Percentiles rank a stretch among this genome's conserved stretches.
Evolutionary conservation across 2,329 filamentous ascomycete genomes (phyloP).

Genomic region (Dactylellina cionopaga): DNA sequence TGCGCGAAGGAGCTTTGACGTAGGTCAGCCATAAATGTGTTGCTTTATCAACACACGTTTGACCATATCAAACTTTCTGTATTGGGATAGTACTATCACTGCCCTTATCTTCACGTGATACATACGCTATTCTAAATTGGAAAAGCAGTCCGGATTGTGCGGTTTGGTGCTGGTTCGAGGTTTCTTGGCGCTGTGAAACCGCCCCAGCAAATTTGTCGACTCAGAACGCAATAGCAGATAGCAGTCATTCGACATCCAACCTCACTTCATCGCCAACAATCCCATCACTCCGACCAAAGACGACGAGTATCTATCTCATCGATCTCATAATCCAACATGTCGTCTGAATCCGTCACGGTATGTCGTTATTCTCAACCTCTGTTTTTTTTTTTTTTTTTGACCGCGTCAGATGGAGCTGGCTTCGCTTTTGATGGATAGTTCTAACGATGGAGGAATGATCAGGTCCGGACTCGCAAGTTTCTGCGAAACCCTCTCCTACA

Average conservation of each 20-base stretch:
- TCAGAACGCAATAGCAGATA: constrained; percentile 26
- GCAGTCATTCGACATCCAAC: constrained; percentile 45
- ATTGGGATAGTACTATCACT: constrained; percentile 12
- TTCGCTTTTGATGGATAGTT: constrained; percentile 44
- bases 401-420: neutral
- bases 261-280: constrained; percentile 40
- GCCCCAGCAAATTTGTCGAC: constrained; percentile 52
- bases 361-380: constrained; percentile 24
- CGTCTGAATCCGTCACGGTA: constrained; percentile 51
- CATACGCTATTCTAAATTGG: neutral
- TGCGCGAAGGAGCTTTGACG: too few relatives aligned
- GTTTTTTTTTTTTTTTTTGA: too few relatives aligned
- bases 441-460: constrained; percentile 25
- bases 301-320: constrained; percentile 41
- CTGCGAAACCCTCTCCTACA: constrained; percentile 99
- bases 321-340: constrained; percentile 44
- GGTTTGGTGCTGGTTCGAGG: constrained; percentile 36
- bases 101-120: constrained; percentile 47
- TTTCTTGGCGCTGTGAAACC: constrained; percentile 45
- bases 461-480: constrained; percentile 92
- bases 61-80: neutral
- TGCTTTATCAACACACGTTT: constrained; percentile 22
- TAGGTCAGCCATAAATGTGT: too few relatives aligned
- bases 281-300: constrained; percentile 25
- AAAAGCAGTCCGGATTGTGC: constrained; percentile 51